These are phyloP conservation scores for Hyphodiscus sp. DNA, from an alignment of 2,329 filamentous ascomycete genomes.

Conservation along the genomic window DNA sequence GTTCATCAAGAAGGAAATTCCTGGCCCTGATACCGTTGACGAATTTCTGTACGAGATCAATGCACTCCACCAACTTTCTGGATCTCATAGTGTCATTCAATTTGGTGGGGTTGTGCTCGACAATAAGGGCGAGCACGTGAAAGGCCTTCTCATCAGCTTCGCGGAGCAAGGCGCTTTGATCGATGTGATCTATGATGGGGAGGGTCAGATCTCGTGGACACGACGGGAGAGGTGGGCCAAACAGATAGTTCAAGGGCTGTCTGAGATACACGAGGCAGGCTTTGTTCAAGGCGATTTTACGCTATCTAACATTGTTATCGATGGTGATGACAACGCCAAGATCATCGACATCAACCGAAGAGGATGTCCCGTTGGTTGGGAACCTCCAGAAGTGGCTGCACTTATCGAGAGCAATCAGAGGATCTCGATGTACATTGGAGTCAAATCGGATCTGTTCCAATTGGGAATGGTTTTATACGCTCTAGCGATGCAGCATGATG, in stretches of 20 bases:
- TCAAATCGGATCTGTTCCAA: constrained; percentile 95
- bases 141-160: constrained; percentile 83
- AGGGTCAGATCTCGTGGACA: constrained; percentile 55
- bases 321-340: constrained; percentile 75
- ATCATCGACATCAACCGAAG: constrained; percentile 98
- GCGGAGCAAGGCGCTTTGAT: constrained; percentile 83
- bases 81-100: constrained; percentile 70
- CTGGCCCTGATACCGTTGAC: constrained; percentile 88
- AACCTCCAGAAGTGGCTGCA: constrained; percentile 81
- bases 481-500: constrained; percentile 78
- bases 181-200: constrained; percentile 80
- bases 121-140: constrained; percentile 65
- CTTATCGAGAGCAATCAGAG: constrained; percentile 84
- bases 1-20: constrained; percentile 97
- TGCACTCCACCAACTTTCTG: constrained; percentile 71
- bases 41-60: constrained; percentile 98
- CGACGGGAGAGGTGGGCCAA: constrained; percentile 80
- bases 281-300: constrained; percentile 98
- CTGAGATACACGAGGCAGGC: constrained; percentile 89
- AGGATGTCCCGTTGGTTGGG: constrained; percentile 97
- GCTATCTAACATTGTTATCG: constrained; percentile 92
- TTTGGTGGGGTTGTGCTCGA: constrained; percentile 87
- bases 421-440: constrained; percentile 95
- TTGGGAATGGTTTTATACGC: constrained; percentile 95
- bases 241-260: constrained; percentile 83